A percentile compares a stretch with the other conserved stretches of the same genome.
Conservation (phyloP, 352 stramenopile genomes). For the Phytophthora cactorum region DNA sequence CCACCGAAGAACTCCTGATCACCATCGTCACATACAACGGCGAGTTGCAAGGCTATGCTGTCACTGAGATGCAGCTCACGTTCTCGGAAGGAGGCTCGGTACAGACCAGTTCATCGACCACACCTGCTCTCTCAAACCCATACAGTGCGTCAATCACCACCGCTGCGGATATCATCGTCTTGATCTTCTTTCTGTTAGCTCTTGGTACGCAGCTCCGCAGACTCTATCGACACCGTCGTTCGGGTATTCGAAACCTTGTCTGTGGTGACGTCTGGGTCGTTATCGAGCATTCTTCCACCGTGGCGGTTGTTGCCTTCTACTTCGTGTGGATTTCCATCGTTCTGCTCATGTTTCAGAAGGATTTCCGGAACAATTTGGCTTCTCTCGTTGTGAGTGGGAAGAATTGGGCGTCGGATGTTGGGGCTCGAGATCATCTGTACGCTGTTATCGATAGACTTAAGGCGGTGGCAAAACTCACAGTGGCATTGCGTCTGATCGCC, state of each 20-base stretch:
- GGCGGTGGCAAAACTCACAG: constrained; percentile 17
- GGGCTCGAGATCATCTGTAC: constrained; percentile 29
- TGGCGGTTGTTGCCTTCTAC: constrained; percentile 45
- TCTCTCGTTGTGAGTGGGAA: constrained; percentile 21
- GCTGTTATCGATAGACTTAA: constrained; percentile 26
- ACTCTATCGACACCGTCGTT: constrained; percentile 21
- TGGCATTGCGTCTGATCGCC: constrained; percentile 26
- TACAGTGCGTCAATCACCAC: constrained; percentile 31
- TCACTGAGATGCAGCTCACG: constrained; percentile 44
- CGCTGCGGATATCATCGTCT: constrained; percentile 45
- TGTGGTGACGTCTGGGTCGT: constrained; percentile 49
- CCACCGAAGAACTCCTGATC: constrained; percentile 45
- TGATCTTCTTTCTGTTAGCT: constrained; percentile 36
- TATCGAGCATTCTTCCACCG: constrained; percentile 23
- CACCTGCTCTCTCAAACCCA: constrained; percentile 39
- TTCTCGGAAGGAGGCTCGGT: constrained; percentile 48
- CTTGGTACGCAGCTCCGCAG: constrained; percentile 26
- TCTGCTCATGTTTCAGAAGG: constrained; percentile 40
- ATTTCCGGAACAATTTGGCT: constrained; percentile 29
- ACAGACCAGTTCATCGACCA: constrained; percentile 38
- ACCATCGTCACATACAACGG: constrained; percentile 65
- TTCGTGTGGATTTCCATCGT: constrained; percentile 50
- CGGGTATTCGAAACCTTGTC: constrained; percentile 12
- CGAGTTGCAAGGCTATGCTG: constrained; percentile 50
- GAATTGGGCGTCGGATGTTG: constrained; percentile 21